Base-by-base conservation (phyloP, 352 stramenopile species). In the Hyaloperonospora arabidopsidis region DNA sequence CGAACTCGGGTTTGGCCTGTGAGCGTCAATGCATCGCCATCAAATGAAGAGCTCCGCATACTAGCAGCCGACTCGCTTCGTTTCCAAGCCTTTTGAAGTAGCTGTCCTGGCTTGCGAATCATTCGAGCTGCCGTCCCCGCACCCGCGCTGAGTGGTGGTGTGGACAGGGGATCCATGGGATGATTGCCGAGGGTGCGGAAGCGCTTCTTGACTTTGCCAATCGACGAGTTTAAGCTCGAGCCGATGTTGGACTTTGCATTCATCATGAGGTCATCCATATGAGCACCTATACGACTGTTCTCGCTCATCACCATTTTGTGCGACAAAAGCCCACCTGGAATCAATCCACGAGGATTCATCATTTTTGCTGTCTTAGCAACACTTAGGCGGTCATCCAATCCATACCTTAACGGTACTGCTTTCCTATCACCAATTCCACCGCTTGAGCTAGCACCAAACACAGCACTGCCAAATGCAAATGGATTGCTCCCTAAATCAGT, bases 161-260 rank as follows among this genome's bases (percentile, higher is more conserved):
- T 54, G 7, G 67, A 61, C 0, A 71, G 51, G 0, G 61, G 49
- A 40, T 83, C 70, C 45, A 80, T 76, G 34, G 76, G 67, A 44
- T 86, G 70, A 15, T 63, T 72, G 13, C 72, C 70, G 39, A 87
- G 55, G n/a, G 76, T 85, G 0, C 70, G 70, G 21, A 91, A 87
- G 12, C 72, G 73, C 29, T 70, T 80, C 49, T 87, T 87, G 32
- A 91, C 77, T 56, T 89, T 89, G 40, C 75, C 71, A 14, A 88
- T 57, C 4, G 78, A 88, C 7, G 65, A 76, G 45, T 84, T 89
- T 17, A 91, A 67, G 40, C 76, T 87, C 15, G 78, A 87, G 11
- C 77, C 74, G 25, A 91, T 65, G 38, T 91, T 87, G 2, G 70
- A 67, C 54, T 84, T 87, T 45, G 85, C 85, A 45, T 72, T 83